Evolutionary conservation across 805 yeast genomes (phyloP), one percentile per base, ranked within the genome.

Genomic region (Barnettozyma vustinii): DNA sequence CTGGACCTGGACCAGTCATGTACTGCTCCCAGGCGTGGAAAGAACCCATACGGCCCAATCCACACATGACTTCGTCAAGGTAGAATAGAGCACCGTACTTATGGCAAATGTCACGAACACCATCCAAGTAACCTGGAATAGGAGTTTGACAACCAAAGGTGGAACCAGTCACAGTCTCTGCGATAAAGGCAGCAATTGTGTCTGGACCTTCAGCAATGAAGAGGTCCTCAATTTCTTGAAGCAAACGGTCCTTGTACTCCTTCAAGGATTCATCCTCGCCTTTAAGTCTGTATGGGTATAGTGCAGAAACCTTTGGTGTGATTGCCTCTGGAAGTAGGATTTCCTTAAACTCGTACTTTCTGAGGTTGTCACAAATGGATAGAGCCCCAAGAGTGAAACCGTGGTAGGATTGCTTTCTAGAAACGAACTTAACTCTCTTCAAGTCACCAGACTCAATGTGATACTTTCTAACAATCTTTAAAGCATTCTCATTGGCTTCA

Each of bases 401-500:
- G 51, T 76, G 81, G 56, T 75, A 76, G 5, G 78, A 67, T 59
- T 69, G 71, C 43, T 63, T 57, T 59, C 79, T 66, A n/a, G 73
- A 65, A 49, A 75, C 70, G 55, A 71, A 72, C 48, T 72, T 69
- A 55, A 61, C 59, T 60, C 78, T 69, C 48, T 68, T 61, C 7
- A 63, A 53, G 49, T 74, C 74, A 44, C 77, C 77, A 21, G 58
- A 66, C 53, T 71, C 77, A 37, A 68, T 61, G 49, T 65, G 72
- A 54, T 69, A 75, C 59, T 74, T 77, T 58, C 70, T 69, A 26
- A 78, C 77, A 53, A 81, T 76, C 65, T 80, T 81, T 56, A 81
- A 56, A 5, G 84, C 83, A 25, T 81, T 82, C 60, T 81, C 87
- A 59, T 79, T 81, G 19, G 85, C 79, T 64, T 81, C 87, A 16